Conservation (phyloP, 495 filamentous ascomycete species). For the Penicillium macrosclerotiorum region DNA sequence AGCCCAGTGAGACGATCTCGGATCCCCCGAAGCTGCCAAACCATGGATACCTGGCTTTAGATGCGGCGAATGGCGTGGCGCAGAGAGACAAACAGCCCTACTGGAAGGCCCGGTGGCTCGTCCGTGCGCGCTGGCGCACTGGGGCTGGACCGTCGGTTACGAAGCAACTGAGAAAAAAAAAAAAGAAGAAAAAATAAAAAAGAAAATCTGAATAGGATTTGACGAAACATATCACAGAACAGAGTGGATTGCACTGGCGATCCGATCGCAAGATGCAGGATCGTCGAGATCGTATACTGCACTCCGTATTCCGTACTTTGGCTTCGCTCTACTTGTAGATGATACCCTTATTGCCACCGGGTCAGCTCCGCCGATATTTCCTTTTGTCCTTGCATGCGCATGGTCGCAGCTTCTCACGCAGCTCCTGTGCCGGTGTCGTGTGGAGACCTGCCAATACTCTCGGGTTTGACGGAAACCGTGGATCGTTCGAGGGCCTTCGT, state of each 20-base stretch:
- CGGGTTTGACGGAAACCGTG: not conserved
- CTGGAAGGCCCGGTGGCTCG: too few species aligned
- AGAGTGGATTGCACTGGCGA: constrained; percentile 10
- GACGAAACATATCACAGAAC: too few species aligned
- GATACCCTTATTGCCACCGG: constrained; percentile 29
- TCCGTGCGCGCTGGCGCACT: constrained; percentile 16
- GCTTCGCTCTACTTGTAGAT: too few species aligned
- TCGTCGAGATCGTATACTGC: constrained; percentile 6
- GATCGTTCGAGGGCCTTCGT: too few species aligned
- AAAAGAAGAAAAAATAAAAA: not conserved
- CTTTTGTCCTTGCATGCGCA: constrained; percentile 28
- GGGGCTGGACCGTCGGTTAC: not conserved
- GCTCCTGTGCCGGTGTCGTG: constrained; percentile 11
- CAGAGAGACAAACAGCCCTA: constrained; percentile 15
- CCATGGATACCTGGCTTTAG: constrained; percentile 2
- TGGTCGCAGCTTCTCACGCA: constrained; percentile 3
- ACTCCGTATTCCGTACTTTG: too few species aligned
- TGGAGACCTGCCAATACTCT: constrained; percentile 10
- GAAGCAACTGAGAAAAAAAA: not conserved
- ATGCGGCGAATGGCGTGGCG: constrained; percentile 4
- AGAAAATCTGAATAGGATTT: too few species aligned
- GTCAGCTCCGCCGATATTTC: constrained; percentile 14
- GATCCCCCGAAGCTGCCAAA: constrained; percentile 7
- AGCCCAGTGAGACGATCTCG: constrained; percentile 11
- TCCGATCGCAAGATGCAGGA: constrained; percentile 14